These are phyloP conservation scores for Clarireedia hainanense DNA, from an alignment of 2,329 filamentous ascomycete genomes.

Conservation along the genomic window DNA sequence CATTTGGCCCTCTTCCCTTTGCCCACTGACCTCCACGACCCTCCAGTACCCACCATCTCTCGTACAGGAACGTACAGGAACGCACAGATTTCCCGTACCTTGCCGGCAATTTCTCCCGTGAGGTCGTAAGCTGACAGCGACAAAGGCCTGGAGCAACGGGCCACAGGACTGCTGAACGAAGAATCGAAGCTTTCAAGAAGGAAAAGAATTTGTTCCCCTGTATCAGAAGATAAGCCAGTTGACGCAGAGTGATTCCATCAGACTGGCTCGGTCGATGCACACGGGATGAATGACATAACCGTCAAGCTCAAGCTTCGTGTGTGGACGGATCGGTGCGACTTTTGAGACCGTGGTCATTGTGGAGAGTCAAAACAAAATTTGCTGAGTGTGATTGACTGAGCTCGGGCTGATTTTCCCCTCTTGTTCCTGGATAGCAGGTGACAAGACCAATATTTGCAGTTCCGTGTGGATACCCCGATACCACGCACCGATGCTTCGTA, in stretches of 20 bases:
- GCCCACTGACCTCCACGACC: not conserved
- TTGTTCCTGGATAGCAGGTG: too few relatives aligned
- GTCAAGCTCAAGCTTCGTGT: too few relatives aligned
- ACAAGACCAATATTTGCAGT: too few relatives aligned
- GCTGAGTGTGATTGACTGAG: too few relatives aligned
- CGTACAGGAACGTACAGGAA: not conserved
- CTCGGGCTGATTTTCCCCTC: too few relatives aligned
- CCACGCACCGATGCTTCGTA: too few relatives aligned
- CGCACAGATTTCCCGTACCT: not conserved
- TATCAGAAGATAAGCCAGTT: not conserved
- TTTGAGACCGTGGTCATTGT: too few relatives aligned
- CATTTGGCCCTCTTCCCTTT: not conserved
- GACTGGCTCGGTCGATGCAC: not conserved
- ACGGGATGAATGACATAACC: too few relatives aligned
- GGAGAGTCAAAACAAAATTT: too few relatives aligned
- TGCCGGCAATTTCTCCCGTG: conserved; percentile 2
- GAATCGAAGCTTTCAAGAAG: not conserved
- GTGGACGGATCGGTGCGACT: too few relatives aligned
- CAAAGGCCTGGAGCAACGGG: not conserved
- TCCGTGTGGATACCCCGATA: too few relatives aligned
- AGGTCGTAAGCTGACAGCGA: not conserved
- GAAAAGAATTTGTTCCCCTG: not conserved
- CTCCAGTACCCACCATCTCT: not conserved
- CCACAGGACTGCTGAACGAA: not conserved
- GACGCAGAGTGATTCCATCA: conserved; percentile 7